Percentiles rank a stretch among this genome's conserved stretches.
Evolutionary conservation across 306 rosid species (phyloP).

Genomic region (Ormosia emarginata): DNA sequence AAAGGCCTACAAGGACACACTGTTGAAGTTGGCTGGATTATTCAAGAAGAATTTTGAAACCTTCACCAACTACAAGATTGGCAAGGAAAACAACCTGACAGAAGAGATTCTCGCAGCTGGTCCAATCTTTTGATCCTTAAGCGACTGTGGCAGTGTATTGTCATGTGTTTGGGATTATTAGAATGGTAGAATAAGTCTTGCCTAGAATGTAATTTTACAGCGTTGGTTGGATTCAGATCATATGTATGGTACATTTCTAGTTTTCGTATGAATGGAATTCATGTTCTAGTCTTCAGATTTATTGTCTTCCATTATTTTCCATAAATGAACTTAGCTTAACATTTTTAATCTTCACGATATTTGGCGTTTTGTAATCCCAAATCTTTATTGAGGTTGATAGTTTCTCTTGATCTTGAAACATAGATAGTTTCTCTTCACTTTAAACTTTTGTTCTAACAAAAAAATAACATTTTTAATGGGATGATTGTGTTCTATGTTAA

Average conservation of each 20-base stretch:
- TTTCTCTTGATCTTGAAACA: too few species aligned
- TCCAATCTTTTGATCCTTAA: slow-evolving; percentile 45
- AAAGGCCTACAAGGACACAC: slow-evolving; percentile 48
- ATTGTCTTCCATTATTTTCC: background rate
- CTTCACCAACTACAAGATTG: slow-evolving; percentile 61
- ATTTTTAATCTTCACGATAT: too few species aligned
- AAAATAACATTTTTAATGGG: too few species aligned
- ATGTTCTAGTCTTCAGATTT: background rate
- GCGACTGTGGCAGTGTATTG: background rate
- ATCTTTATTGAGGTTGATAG: too few species aligned
- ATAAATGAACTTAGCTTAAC: too few species aligned
- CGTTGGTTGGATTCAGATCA: background rate
- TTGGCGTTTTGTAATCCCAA: too few species aligned
- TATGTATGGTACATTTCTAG: background rate
- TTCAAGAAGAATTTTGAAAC: slow-evolving; percentile 73
- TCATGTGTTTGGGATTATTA: background rate
- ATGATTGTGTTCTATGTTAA: too few species aligned
- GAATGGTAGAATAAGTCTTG: slow-evolving; percentile 12
- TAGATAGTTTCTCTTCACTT: too few species aligned
- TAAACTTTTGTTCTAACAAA: too few species aligned
- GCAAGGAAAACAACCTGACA: slow-evolving; percentile 51
- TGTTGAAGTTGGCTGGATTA: slow-evolving; percentile 58
- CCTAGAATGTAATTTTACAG: background rate
- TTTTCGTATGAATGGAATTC: background rate
- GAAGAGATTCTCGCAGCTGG: slow-evolving; percentile 79